Conservation (phyloP, 148 eudicot species). For the Salicornia ramosissima region DNA sequence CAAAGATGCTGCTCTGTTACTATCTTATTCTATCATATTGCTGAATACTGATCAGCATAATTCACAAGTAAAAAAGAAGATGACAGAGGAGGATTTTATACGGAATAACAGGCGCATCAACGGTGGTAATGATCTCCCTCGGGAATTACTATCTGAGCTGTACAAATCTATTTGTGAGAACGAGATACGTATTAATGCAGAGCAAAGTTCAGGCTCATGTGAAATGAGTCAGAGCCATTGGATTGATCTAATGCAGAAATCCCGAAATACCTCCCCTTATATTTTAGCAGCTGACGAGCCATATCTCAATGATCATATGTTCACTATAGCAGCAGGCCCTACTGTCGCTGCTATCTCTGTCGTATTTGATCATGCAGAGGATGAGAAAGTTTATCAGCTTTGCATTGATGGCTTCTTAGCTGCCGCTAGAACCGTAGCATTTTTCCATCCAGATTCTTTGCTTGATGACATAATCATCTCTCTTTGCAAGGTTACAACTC, state of each 20-base stretch:
- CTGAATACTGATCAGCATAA: conserved; percentile 95
- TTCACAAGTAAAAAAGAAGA: conserved; percentile 87
- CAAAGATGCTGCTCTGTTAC: conserved; percentile 86
- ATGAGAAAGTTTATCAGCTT: conserved; percentile 69
- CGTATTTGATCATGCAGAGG: conserved; percentile 84
- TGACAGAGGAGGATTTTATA: conserved; percentile 93
- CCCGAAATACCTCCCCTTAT: conserved; percentile 54
- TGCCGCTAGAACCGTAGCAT: conserved; percentile 71
- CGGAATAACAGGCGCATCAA: conserved; percentile 79
- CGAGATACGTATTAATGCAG: conserved; percentile 81
- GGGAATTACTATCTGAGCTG: conserved; percentile 67
- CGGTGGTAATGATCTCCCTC: conserved; percentile 90
- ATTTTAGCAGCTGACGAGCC: conserved; percentile 55
- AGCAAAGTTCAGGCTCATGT: conserved; percentile 58
- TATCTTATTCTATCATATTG: conserved; percentile 84
- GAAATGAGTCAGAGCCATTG: conserved; percentile 67
- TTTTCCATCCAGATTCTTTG: conserved; percentile 59
- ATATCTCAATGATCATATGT: conserved; percentile 76
- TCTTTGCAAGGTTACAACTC: conserved; percentile 82
- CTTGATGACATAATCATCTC: conserved; percentile 82
- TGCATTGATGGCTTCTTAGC: conserved; percentile 87
- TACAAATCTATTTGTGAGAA: conserved; percentile 67
- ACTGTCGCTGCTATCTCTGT: conserved; percentile 92
- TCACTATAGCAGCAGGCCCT: conserved; percentile 77
- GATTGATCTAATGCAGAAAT: conserved; percentile 73